Percentiles rank a stretch among this genome's conserved stretches.
phyloP scores from a whole-genome alignment of 208 protist genomes.

The Crithidia sp. region DNA sequence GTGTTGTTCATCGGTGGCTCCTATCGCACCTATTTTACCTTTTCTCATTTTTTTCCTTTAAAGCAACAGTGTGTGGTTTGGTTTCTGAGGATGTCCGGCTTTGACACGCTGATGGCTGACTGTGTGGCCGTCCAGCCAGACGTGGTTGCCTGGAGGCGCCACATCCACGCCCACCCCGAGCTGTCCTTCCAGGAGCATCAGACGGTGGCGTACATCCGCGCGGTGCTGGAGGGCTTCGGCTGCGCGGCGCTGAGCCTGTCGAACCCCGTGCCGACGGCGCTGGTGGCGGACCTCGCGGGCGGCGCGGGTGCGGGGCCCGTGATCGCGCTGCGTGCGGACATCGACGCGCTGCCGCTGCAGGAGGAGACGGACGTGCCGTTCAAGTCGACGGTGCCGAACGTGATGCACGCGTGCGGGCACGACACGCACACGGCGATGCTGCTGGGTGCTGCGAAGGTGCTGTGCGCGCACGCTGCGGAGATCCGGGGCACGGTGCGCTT shows the following conservation, averaged over 20 bases:
- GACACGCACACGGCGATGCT: slow-evolving; percentile 75
- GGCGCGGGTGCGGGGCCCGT: slow-evolving; percentile 55
- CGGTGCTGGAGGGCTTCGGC: slow-evolving; percentile 36
- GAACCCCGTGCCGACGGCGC: slow-evolving; percentile 47
- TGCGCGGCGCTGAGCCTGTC: slow-evolving; percentile 39
- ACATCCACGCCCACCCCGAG: slow-evolving; percentile 57
- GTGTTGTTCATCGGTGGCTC: too few species aligned
- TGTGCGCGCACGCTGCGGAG: slow-evolving; percentile 48
- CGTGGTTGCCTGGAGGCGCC: slow-evolving; percentile 18
- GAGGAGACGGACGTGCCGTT: slow-evolving; percentile 70
- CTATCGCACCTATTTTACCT: too few species aligned
- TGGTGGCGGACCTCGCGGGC: slow-evolving; percentile 65
- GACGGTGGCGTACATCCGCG: slow-evolving; percentile 52
- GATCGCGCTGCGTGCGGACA: slow-evolving; percentile 69
- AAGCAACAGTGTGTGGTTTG: too few species aligned
- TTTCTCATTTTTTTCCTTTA: too few species aligned
- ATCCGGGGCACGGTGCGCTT: slow-evolving; percentile 70
- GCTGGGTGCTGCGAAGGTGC: slow-evolving; percentile 62
- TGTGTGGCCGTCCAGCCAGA: slow-evolving; percentile 14
- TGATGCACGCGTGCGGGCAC: slow-evolving; percentile 77
- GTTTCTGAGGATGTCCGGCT: background rate
- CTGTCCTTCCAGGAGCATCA: slow-evolving; percentile 52
- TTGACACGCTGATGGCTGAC: slow-evolving; percentile 21
- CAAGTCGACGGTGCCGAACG: slow-evolving; percentile 48
- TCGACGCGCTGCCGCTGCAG: slow-evolving; percentile 66